These are phyloP conservation scores for Pleurotus cornucopiae DNA, from an alignment of 768 basidiomycete species.

Conservation along the genomic window DNA sequence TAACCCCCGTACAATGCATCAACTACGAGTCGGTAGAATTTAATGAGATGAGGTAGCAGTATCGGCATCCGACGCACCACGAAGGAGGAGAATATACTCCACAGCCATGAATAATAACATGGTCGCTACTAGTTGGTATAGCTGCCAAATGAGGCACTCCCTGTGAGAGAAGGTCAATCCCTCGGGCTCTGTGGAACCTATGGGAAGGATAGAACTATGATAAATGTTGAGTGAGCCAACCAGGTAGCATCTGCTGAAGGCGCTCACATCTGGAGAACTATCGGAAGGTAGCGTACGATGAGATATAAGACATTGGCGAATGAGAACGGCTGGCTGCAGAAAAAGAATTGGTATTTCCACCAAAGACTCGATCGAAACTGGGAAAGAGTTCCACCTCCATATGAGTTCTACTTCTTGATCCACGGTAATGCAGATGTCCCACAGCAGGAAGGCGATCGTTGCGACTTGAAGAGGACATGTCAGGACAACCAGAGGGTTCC, in stretches of 20 bases:
- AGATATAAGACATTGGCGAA: constrained; percentile 8
- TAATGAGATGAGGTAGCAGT: neutral
- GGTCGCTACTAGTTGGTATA: neutral
- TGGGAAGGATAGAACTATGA: constrained; percentile 26
- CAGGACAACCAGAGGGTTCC: neutral
- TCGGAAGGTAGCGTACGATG: constrained; percentile 8
- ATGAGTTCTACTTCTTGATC: constrained; percentile 8
- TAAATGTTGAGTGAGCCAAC: neutral
- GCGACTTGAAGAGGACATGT: neutral
- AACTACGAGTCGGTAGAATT: neutral
- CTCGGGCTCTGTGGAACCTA: constrained; percentile 30
- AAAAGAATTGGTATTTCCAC: neutral
- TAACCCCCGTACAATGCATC: neutral
- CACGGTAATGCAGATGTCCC: constrained; percentile 13
- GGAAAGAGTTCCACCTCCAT: constrained; percentile 7
- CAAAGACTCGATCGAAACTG: neutral
- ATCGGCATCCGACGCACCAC: neutral
- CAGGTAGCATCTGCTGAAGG: neutral
- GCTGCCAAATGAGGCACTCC: constrained; percentile 5
- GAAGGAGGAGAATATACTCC: constrained; percentile 4
- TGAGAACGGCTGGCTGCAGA: neutral
- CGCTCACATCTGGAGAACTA: neutral
- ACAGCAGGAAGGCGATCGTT: constrained; percentile 4
- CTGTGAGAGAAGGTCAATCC: constrained; percentile 23
- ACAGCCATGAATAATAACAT: constrained; percentile 4